Percentiles rank a stretch among this genome's conserved stretches.
phyloP scores from a whole-genome alignment of 2,329 filamentous ascomycete species.

The Aspergillus felis region DNA sequence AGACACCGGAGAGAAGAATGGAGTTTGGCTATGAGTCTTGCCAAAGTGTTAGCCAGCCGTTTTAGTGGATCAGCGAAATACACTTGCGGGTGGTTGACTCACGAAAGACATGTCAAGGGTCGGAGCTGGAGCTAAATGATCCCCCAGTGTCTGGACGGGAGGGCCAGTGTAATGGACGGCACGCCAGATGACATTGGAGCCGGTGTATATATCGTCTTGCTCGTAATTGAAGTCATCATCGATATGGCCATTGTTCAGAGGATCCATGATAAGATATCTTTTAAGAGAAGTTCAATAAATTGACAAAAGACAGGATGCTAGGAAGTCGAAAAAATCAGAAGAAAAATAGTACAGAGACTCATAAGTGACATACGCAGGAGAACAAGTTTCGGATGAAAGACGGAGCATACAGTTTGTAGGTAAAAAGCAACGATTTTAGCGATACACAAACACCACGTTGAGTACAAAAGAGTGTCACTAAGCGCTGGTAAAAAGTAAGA shows the following conservation, averaged over 20 bases:
- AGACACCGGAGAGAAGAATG: background rate
- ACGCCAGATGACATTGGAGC: background rate
- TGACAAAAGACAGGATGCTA: background rate
- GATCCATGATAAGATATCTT: background rate
- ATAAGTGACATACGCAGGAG: background rate
- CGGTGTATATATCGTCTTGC: background rate
- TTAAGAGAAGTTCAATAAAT: background rate
- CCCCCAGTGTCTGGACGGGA: background rate
- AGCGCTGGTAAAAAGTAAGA: background rate
- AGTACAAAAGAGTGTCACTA: background rate
- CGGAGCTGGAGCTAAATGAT: background rate
- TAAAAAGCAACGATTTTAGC: background rate
- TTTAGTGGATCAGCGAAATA: background rate
- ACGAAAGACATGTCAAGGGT: background rate
- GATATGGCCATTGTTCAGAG: background rate
- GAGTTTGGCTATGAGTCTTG: background rate
- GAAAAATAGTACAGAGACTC: background rate
- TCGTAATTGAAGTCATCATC: background rate
- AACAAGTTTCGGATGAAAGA: background rate
- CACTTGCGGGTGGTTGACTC: background rate
- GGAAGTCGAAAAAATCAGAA: background rate
- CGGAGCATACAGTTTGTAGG: background rate
- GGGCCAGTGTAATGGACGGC: background rate
- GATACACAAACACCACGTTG: background rate
- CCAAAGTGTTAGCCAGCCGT: background rate